Percentiles rank a stretch among this genome's conserved stretches.
phyloP scores from a whole-genome alignment of 2,329 filamentous ascomycete genomes.

The Xylaria sp. region DNA sequence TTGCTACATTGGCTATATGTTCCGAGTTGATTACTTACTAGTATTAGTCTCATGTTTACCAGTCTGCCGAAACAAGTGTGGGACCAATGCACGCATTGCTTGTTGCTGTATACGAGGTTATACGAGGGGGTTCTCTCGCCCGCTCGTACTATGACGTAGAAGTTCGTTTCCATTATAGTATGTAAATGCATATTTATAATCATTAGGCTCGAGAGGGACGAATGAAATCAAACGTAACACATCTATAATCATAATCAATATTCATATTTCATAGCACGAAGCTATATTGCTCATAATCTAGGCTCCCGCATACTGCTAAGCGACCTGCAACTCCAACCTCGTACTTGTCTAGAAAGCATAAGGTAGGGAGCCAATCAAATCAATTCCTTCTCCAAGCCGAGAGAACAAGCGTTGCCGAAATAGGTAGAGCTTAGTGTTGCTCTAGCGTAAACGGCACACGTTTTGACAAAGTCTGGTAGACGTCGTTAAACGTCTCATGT shows the following conservation, averaged over 20 bases:
- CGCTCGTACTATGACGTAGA: background rate
- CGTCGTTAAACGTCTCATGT: background rate
- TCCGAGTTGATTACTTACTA: background rate
- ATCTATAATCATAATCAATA: too few relatives aligned
- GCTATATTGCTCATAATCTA: background rate
- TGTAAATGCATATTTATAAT: background rate
- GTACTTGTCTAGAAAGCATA: conserved; percentile 12
- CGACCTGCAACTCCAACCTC: background rate
- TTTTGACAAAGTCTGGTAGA: conserved; percentile 1
- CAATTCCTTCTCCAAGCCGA: conserved; percentile 2
- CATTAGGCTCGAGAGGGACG: background rate
- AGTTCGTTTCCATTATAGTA: background rate
- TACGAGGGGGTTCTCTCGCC: conserved; percentile 7
- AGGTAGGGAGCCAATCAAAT: conserved; percentile 12
- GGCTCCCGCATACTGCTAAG: background rate
- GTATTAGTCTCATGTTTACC: background rate
- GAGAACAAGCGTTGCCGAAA: background rate
- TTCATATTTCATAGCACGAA: background rate
- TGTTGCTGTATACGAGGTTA: conserved; percentile 13
- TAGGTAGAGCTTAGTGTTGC: conserved; percentile 3
- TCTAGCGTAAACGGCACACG: conserved; percentile 15
- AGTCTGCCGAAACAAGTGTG: background rate
- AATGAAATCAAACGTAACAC: background rate
- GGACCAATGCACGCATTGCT: background rate
- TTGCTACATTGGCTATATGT: background rate